These are phyloP conservation scores for Candida saitoana DNA, from an alignment of 805 yeast genomes.

Conservation along the genomic window DNA sequence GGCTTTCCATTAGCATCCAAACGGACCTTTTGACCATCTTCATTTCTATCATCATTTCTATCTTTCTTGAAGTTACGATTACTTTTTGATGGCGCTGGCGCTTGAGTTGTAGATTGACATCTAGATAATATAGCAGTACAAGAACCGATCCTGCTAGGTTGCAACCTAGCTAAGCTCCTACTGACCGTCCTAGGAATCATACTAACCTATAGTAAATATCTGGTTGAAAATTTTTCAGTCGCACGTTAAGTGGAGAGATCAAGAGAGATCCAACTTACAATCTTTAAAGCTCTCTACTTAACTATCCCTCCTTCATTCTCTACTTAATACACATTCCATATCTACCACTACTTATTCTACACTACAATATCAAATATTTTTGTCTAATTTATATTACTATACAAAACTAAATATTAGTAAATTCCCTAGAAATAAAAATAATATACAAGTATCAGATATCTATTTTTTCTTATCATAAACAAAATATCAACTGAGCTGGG, in stretches of 20 bases:
- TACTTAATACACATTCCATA: no score
- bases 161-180: neutral
- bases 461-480: constrained; percentile 35
- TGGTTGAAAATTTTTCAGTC: constrained; percentile 2
- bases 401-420: neutral
- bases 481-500: constrained; percentile 45
- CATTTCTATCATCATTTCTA: no score
- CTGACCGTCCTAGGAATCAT: neutral
- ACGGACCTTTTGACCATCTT: neutral
- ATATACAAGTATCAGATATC: constrained; percentile 19
- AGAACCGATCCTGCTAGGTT: neutral
- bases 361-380: no score
- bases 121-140: neutral
- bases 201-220: neutral
- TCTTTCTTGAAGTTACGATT: no score
- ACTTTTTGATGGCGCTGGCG: no score
- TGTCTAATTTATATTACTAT: neutral
- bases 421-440: neutral
- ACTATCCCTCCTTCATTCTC: no score
- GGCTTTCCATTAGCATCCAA: neutral
- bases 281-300: neutral
- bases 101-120: neutral
- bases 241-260: neutral
- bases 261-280: neutral
- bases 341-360: no score